These are phyloP conservation scores for Beauveria pseudobassiana DNA, from an alignment of 2,329 filamentous ascomycete genomes.

Conservation along the genomic window DNA sequence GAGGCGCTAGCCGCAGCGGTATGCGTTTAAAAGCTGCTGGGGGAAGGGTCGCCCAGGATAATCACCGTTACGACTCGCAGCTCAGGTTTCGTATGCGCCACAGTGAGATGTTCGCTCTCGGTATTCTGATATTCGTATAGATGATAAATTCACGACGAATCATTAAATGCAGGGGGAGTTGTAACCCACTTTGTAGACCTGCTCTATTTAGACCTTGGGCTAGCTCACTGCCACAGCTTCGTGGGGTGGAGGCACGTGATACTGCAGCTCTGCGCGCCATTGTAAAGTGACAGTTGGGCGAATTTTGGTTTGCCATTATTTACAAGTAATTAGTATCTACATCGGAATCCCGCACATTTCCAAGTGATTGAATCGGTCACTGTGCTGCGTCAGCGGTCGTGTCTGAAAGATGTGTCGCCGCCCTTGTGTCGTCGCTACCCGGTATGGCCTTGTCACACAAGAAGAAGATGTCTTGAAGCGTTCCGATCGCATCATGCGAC, in stretches of 20 bases:
- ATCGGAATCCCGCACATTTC: background rate
- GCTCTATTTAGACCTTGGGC: background rate
- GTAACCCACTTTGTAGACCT: background rate
- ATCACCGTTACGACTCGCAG: background rate
- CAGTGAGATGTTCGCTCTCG: background rate
- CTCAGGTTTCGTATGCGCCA: background rate
- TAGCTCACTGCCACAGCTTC: background rate
- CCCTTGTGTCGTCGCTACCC: background rate
- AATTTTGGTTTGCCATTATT: background rate
- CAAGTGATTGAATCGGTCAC: background rate
- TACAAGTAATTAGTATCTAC: background rate
- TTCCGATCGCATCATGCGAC: too few species aligned
- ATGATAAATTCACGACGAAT: background rate
- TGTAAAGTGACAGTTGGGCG: background rate
- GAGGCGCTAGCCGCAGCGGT: background rate
- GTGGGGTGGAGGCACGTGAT: constrained; percentile 4
- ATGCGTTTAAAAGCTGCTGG: background rate
- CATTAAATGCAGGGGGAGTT: background rate
- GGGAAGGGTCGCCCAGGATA: background rate
- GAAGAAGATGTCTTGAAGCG: background rate
- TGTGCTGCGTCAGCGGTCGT: background rate
- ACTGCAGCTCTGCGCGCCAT: background rate
- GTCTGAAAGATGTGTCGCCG: background rate
- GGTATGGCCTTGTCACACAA: background rate
- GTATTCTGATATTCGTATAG: background rate